These are phyloP conservation scores for Ogataea parapolymorpha DNA, from an alignment of 805 yeast genomes.

Conservation along the genomic window DNA sequence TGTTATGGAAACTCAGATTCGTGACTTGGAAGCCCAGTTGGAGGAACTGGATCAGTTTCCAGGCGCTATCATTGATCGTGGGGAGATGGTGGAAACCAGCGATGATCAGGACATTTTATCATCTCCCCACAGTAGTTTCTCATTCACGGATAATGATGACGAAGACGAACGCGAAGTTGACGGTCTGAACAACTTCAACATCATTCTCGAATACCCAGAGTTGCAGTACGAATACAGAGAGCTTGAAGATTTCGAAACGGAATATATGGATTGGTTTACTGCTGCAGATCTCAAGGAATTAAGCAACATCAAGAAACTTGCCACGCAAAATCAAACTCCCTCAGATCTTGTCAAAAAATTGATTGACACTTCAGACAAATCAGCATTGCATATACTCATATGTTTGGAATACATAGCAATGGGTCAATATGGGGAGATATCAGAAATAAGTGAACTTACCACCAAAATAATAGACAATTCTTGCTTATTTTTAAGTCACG, in stretches of 20 bases:
- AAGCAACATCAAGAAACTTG: constrained; percentile 5
- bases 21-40: constrained; percentile 13
- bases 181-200: constrained; percentile 32
- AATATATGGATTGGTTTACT: constrained; percentile 40
- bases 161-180: constrained; percentile 31
- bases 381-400: constrained; percentile 14
- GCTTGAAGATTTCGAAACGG: constrained; percentile 34
- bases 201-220: constrained; percentile 38
- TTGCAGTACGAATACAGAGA: constrained; percentile 43
- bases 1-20: constrained; percentile 7
- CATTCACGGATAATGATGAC: constrained; percentile 23
- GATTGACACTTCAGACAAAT: neutral
- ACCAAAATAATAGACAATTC: constrained; percentile 24
- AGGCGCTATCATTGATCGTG: constrained; percentile 30
- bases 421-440: constrained; percentile 29
- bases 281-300: constrained; percentile 29
- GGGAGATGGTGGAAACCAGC: constrained; percentile 31
- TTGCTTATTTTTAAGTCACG: constrained; percentile 17
- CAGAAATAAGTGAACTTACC: constrained; percentile 22
- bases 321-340: constrained; percentile 13
- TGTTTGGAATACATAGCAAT: constrained; percentile 27
- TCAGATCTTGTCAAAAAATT: neutral
- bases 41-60: constrained; percentile 25
- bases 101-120: constrained; percentile 30
- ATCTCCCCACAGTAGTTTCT: constrained; percentile 30